These are phyloP conservation scores for Gomphus bonarii DNA, from an alignment of 1,284 basidiomycete species.

Conservation along the genomic window DNA sequence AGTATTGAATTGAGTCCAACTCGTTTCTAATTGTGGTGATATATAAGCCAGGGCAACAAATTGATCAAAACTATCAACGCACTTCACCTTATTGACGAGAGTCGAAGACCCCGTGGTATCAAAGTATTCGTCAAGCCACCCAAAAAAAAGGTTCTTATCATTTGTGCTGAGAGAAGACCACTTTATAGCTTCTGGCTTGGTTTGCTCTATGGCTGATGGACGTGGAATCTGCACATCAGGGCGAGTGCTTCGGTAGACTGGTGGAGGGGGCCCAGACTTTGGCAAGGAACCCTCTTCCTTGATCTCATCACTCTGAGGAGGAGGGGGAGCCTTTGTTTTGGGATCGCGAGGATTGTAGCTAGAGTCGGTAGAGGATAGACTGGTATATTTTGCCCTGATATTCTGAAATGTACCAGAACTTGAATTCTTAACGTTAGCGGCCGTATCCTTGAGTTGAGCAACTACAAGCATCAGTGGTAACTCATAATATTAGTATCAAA, in stretches of 20 bases:
- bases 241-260: conserved; percentile 17
- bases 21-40: neutral
- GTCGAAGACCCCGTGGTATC: conserved; percentile 17
- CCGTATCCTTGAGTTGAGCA: conserved; percentile 54
- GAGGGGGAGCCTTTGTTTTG: conserved; percentile 30
- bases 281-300: conserved; percentile 19
- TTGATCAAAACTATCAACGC: neutral
- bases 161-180: conserved; percentile 55
- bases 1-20: neutral
- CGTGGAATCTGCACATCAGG: conserved; percentile 14
- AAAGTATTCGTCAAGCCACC: conserved; percentile 73
- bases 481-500: neutral
- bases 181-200: conserved; percentile 31
- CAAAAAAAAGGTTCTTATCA: conserved; percentile 65
- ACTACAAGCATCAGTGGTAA: conserved; percentile 25
- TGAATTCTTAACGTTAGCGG: conserved; percentile 45
- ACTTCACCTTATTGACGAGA: neutral
- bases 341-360: conserved; percentile 42
- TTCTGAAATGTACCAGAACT: conserved; percentile 39
- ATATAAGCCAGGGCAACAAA: neutral
- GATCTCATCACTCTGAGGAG: conserved; percentile 27
- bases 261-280: conserved; percentile 14
- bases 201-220: conserved; percentile 9
- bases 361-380: conserved; percentile 46
- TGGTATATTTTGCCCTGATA: conserved; percentile 45